A percentile compares a stretch with the other conserved stretches of the same genome.
Evolutionary conservation across 495 filamentous ascomycete species (phyloP).

Genomic region (Cercophora scortea): DNA sequence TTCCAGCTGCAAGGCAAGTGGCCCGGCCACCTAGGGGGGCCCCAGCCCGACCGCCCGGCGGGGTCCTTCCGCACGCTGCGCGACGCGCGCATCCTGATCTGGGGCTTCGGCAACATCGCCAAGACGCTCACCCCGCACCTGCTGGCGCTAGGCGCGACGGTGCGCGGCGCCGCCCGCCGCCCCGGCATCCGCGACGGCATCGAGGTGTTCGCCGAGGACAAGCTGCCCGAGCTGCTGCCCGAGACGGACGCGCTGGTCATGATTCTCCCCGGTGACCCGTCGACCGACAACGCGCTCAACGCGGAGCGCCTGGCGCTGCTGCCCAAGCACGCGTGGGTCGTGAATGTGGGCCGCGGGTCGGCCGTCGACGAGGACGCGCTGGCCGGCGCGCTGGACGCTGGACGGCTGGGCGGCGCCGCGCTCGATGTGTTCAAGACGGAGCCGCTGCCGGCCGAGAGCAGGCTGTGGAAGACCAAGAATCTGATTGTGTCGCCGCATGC

Average conservation of each 20-base stretch:
- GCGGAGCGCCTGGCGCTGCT: conserved; percentile 58
- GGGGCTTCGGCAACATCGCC: conserved; percentile 85
- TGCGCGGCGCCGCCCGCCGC: conserved; percentile 38
- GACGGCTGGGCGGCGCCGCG: conserved; percentile 58
- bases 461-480: conserved; percentile 32
- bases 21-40: conserved; percentile 50
- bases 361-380: conserved; percentile 73
- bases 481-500: conserved; percentile 37
- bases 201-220: conserved; percentile 41
- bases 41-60: conserved; percentile 41
- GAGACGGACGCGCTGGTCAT: conserved; percentile 68
- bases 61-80: conserved; percentile 46
- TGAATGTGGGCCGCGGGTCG: conserved; percentile 78
- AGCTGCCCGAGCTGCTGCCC: conserved; percentile 49
- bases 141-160: conserved; percentile 43
- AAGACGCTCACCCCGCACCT: conserved; percentile 66
- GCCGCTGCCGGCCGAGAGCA: conserved; percentile 40
- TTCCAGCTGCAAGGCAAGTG: conserved; percentile 44
- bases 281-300: conserved; percentile 66
- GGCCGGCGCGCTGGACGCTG: conserved; percentile 61
- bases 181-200: conserved; percentile 52
- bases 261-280: conserved; percentile 58
- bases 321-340: conserved; percentile 70
- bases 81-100: conserved; percentile 46
- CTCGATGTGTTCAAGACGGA: conserved; percentile 79